Evolutionary conservation across 2,329 filamentous ascomycete genomes (phyloP), one percentile per base, ranked within the genome.

Genomic region (Ramularia endophylla): DNA sequence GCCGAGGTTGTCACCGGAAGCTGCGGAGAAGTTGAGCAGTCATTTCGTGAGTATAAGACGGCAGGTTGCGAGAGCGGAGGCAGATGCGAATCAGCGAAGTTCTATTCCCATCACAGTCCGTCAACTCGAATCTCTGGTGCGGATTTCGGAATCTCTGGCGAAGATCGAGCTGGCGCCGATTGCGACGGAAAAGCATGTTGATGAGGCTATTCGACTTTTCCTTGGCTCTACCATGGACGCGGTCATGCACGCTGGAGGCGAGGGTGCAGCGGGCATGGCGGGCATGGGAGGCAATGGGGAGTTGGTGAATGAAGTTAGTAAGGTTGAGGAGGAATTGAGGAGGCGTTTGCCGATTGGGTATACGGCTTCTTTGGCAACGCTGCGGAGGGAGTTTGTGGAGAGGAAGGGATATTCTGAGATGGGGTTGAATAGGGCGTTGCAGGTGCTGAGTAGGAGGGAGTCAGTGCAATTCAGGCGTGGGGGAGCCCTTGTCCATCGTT

Each of bases 21-120:
- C 92, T 0, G 86, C 90, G 1, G 92, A 97, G 68, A 95, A 95
- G 66, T 80, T 98, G 11, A 94, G 87, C 0, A 95, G 87, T 2
- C 90, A 98, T 66, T 98, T 98, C 57, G 92, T 98, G 47, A 89
- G 87, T 48, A 97, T 98, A 64, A 81, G 92, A 44, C 83, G 87
- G 50, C 90, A 97, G 67, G 88, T 98, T 5, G 90, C 95, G 63
- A 83, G 87, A 17, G 83, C 87, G 1, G 92, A 98, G 64, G 73
- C 94, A 32, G 85, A 94, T 58, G 84, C 89, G 49, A 94, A 95
- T 64, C 77, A 85, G 29, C 84, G 92, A 13, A 94, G 87, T 5
- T 92, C 85, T 15, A 97, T 98, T 56, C 92, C 92, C 38, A 98
- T 98, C 65, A 98, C 92, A 0, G 86, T 98, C 38, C 88, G 92